Conservation (phyloP, 1,284 basidiomycete genomes). For the Cutaneotrichosporon arboriforme region DNA sequence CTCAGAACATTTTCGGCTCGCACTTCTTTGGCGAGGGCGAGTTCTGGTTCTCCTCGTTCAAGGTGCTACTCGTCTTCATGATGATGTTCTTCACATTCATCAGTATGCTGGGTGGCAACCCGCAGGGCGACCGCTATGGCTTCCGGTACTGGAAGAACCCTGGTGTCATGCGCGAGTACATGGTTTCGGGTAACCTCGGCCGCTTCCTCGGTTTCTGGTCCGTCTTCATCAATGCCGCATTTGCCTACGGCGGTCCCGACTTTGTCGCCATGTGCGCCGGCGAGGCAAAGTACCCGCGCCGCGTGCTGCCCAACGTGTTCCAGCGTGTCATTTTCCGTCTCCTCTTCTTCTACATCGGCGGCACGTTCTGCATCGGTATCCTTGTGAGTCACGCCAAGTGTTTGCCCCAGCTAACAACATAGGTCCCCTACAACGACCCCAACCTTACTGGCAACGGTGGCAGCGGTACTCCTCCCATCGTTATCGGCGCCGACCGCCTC, state of each 20-base stretch:
- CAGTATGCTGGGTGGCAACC: constrained; percentile 66
- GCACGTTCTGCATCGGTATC: constrained; percentile 53
- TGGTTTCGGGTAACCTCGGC: constrained; percentile 8
- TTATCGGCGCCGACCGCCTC: constrained; percentile 61
- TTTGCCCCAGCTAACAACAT: background rate
- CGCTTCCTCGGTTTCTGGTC: constrained; percentile 59
- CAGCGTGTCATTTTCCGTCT: constrained; percentile 61
- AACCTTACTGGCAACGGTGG: constrained; percentile 46
- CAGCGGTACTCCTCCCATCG: constrained; percentile 71
- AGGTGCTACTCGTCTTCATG: constrained; percentile 13
- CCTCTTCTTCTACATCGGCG: constrained; percentile 49
- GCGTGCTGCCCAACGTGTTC: constrained; percentile 66
- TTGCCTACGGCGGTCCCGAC: constrained; percentile 41
- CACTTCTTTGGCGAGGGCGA: constrained; percentile 15
- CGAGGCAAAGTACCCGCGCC: constrained; percentile 57
- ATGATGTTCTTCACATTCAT: constrained; percentile 59
- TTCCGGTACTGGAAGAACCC: constrained; percentile 57
- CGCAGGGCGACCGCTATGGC: constrained; percentile 52
- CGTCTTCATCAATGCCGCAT: constrained; percentile 50
- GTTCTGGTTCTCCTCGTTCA: constrained; percentile 20
- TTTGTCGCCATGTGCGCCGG: constrained; percentile 47
- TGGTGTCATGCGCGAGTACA: constrained; percentile 19
- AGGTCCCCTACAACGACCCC: constrained; percentile 48
- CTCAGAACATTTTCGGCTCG: constrained; percentile 15
- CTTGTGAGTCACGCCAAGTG: constrained; percentile 10